phyloP scores from a whole-genome alignment of 805 yeast species.

The Myxozyma monticola region DNA sequence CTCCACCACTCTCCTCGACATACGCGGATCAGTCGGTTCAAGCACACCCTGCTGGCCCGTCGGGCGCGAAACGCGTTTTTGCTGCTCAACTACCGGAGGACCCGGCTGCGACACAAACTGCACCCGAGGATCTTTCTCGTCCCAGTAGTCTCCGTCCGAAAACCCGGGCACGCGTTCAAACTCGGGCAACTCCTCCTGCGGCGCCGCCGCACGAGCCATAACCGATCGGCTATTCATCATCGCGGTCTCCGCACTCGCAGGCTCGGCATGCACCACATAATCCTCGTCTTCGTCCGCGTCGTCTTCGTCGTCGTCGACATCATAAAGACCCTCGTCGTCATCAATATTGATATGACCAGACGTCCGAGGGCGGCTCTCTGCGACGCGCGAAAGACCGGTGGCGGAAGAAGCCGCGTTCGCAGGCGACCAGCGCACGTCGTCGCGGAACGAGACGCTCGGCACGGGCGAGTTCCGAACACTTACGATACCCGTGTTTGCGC shows the following conservation, averaged over 20 bases:
- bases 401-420: background rate
- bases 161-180: slow-evolving; percentile 52
- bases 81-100: background rate
- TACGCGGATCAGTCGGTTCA: slow-evolving; percentile 15
- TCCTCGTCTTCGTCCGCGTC: slow-evolving; percentile 28
- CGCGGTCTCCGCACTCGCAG: slow-evolving; percentile 10
- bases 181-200: slow-evolving; percentile 43
- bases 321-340: background rate
- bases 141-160: slow-evolving; percentile 50
- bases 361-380: slow-evolving; percentile 4
- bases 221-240: slow-evolving; percentile 9
- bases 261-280: slow-evolving; percentile 12
- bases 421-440: slow-evolving; percentile 11
- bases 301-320: slow-evolving; percentile 20
- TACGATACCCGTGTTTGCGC: background rate
- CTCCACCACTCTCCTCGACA: slow-evolving; percentile 11
- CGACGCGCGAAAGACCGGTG: slow-evolving; percentile 3
- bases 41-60: slow-evolving; percentile 6
- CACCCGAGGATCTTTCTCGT: slow-evolving; percentile 35
- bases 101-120: background rate
- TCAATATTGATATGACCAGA: background rate
- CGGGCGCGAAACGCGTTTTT: background rate
- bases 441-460: slow-evolving; percentile 27
- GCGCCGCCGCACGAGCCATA: background rate
- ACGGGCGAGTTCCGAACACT: slow-evolving; percentile 10